Conservation (phyloP, 1,139 yeast species). For the Geotrichum restrictum region DNA sequence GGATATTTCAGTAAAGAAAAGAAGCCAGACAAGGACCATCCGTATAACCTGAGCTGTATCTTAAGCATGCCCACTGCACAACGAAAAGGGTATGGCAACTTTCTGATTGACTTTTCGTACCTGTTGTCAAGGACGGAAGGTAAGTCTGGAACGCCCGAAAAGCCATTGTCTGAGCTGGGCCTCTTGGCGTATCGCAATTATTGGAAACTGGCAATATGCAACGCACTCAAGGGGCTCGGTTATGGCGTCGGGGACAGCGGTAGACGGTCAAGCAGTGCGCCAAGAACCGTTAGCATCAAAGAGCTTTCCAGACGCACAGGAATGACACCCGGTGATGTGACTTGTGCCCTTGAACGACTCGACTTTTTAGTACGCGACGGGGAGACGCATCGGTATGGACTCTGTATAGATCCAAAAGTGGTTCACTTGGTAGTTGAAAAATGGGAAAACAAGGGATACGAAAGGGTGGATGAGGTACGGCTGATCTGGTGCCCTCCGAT, state of each 20-base stretch:
- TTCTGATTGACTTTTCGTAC: constrained; percentile 86
- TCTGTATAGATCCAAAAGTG: constrained; percentile 49
- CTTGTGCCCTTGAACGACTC: constrained; percentile 79
- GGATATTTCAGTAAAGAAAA: constrained; percentile 95
- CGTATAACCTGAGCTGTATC: constrained; percentile 85
- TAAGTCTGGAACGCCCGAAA: constrained; percentile 88
- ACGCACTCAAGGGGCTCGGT: constrained; percentile 38
- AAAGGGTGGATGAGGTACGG: constrained; percentile 48
- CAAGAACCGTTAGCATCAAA: constrained; percentile 6
- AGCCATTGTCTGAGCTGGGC: constrained; percentile 86
- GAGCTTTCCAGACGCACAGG: constrained; percentile 71
- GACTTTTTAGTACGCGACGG: constrained; percentile 54
- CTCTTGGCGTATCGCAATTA: constrained; percentile 78
- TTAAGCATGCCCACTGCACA: constrained; percentile 85
- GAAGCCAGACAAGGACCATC: constrained; percentile 40
- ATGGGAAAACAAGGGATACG: constrained; percentile 58
- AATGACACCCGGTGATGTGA: constrained; percentile 75
- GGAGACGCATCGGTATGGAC: constrained; percentile 43
- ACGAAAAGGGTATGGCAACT: constrained; percentile 82
- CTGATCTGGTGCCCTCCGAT: constrained; percentile 52
- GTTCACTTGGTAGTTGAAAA: constrained; percentile 47
- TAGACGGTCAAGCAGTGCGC: not conserved
- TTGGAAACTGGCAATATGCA: constrained; percentile 71
- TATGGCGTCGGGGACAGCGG: not conserved
- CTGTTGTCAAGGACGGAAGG: constrained; percentile 68